A percentile compares a stretch with the other conserved stretches of the same genome.
These are phyloP conservation scores for Aphanomyces invadans DNA, from an alignment of 352 stramenopile species.

Conservation along the genomic window DNA sequence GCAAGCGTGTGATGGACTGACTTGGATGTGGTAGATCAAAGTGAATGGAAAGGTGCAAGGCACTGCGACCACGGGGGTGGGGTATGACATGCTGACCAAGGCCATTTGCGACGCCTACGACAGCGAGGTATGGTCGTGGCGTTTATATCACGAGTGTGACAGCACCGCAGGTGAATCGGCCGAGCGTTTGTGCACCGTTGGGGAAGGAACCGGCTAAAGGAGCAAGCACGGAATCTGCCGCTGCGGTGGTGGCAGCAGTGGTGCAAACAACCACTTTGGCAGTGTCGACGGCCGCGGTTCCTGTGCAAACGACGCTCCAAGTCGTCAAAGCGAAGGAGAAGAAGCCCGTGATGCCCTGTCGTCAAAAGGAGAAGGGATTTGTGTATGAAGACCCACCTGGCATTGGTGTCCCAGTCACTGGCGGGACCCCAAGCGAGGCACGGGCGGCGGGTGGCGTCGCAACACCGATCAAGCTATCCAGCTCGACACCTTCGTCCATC, in stretches of 20 bases:
- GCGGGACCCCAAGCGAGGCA: background rate
- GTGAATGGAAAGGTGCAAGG: conserved; percentile 52
- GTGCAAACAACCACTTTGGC: background rate
- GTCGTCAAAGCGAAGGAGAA: background rate
- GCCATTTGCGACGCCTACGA: conserved; percentile 62
- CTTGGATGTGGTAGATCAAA: conserved; percentile 33
- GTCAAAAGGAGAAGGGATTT: conserved; percentile 17
- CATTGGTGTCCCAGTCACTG: background rate
- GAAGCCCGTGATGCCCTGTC: conserved; percentile 9
- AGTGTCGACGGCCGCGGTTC: background rate
- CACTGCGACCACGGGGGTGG: conserved; percentile 51
- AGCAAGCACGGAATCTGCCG: no score
- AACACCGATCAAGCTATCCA: background rate
- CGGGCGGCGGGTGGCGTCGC: background rate
- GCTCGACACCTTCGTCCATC: background rate
- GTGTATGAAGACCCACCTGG: conserved; percentile 18
- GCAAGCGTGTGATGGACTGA: background rate
- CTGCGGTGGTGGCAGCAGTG: background rate
- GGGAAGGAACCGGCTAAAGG: background rate
- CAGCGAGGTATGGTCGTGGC: conserved; percentile 25
- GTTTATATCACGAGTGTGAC: background rate
- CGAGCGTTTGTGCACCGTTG: background rate
- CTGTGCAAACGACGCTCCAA: background rate
- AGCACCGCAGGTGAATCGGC: conserved; percentile 1
- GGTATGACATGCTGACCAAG: conserved; percentile 54